A percentile compares a stretch with the other conserved stretches of the same genome.
phyloP scores from a whole-genome alignment of 2,329 filamentous ascomycete genomes.

The Xylariaceae sp. region DNA sequence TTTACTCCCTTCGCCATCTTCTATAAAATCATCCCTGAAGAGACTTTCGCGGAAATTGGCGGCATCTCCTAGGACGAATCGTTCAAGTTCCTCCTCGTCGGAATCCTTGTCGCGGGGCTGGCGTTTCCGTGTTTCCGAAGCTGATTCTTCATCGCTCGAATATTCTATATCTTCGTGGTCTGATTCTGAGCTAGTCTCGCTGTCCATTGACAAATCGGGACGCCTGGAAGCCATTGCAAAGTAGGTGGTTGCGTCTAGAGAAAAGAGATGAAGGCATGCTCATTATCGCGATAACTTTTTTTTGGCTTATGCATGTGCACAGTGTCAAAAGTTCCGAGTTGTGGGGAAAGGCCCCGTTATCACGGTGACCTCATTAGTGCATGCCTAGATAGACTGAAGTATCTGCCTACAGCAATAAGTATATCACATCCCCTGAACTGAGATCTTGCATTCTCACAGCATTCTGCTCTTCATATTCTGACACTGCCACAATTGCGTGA shows the following conservation, averaged over 20 bases:
- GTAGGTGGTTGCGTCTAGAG: constrained; percentile 3
- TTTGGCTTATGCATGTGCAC: constrained; percentile 20
- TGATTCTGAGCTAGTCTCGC: constrained; percentile 23
- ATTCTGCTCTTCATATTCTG: no score
- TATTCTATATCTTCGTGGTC: constrained; percentile 29
- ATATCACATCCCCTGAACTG: no score
- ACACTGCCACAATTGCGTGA: no score
- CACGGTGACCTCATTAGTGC: constrained; percentile 4
- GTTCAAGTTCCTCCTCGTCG: constrained; percentile 80
- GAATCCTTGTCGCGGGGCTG: constrained; percentile 64
- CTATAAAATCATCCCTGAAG: constrained; percentile 48
- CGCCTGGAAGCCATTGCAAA: constrained; percentile 24
- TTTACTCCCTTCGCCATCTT: constrained; percentile 24
- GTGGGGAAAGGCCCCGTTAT: background rate
- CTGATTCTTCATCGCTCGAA: constrained; percentile 31
- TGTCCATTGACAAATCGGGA: constrained; percentile 25
- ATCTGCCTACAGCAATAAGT: no score
- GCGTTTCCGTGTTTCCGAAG: constrained; percentile 26
- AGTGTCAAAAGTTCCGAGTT: background rate
- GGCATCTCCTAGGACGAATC: constrained; percentile 81
- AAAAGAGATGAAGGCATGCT: background rate
- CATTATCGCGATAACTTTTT: constrained; percentile 22
- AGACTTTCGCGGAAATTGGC: constrained; percentile 75
- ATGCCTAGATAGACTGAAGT: no score
- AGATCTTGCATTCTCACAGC: no score